These are phyloP conservation scores for Ettlia oleoabundans DNA, from an alignment of 139 green algal genomes.

Conservation along the genomic window DNA sequence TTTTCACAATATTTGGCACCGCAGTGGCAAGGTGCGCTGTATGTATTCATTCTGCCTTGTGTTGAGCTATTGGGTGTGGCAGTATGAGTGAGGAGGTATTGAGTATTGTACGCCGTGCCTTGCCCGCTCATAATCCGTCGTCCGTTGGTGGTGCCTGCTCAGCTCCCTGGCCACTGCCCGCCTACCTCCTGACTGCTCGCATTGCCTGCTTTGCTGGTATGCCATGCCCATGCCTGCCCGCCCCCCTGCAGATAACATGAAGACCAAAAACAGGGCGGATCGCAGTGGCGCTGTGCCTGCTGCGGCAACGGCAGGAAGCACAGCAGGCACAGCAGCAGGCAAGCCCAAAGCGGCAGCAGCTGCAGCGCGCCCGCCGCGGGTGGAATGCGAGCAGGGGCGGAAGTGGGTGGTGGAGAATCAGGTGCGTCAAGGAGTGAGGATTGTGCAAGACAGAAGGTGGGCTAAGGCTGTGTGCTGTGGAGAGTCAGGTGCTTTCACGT, in stretches of 20 bases:
- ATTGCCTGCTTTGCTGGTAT: no score
- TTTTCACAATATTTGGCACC: no score
- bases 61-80: not conserved
- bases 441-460: no score
- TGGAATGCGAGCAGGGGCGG: constrained; percentile 82
- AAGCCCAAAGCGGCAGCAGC: constrained; percentile 7
- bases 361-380: constrained; percentile 41
- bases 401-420: constrained; percentile 94
- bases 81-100: not conserved
- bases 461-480: not conserved
- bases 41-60: no score
- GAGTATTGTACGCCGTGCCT: no score
- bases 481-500: not conserved
- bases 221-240: no score
- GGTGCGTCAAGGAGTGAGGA: constrained; percentile 8
- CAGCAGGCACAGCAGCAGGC: not conserved
- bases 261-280: constrained; percentile 92
- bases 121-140: no score
- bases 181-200: no score
- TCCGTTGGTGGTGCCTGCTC: no score
- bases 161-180: no score
- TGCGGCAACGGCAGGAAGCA: constrained; percentile 4
- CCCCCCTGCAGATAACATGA: constrained; percentile 87
- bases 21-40: no score
- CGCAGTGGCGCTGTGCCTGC: constrained; percentile 67